Conservation (phyloP, 2,329 filamentous ascomycete species). For the Teratosphaeria destructans region DNA sequence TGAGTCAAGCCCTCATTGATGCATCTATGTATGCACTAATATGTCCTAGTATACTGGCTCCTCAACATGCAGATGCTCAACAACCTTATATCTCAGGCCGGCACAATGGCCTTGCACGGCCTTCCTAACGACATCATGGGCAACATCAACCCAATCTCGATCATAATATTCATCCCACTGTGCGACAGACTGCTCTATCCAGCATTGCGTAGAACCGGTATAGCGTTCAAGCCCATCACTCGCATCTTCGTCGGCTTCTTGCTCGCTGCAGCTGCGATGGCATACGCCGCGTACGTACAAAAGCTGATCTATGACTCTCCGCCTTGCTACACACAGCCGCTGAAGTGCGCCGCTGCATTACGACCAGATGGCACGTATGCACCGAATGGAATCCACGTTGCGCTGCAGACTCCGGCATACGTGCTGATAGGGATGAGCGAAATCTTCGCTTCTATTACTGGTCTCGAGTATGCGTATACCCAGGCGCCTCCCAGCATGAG, state of each 20-base stretch:
- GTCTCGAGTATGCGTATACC: conserved; percentile 36
- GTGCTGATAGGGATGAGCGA: conserved; percentile 35
- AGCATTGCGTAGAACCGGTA: conserved; percentile 31
- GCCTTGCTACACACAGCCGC: conserved; percentile 33
- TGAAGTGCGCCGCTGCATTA: conserved; percentile 18
- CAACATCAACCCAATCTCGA: conserved; percentile 20
- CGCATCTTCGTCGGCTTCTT: conserved; percentile 40
- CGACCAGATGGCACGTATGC: conserved; percentile 1
- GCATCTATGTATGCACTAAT: neutral
- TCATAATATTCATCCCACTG: conserved; percentile 35
- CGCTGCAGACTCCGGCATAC: conserved; percentile 28
- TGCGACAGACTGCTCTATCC: conserved; percentile 38
- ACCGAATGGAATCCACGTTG: conserved; percentile 26
- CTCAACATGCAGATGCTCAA: conserved; percentile 47
- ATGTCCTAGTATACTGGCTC: conserved; percentile 41
- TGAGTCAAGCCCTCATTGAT: neutral
- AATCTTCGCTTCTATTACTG: conserved; percentile 36
- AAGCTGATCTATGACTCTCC: conserved; percentile 40
- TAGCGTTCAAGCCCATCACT: conserved; percentile 41
- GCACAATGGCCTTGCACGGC: conserved; percentile 33
- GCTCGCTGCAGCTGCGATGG: conserved; percentile 39
- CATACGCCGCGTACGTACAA: conserved; percentile 43
- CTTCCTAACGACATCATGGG: conserved; percentile 39
- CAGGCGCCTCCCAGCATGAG: conserved; percentile 39
- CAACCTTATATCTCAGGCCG: conserved; percentile 37